Evolutionary conservation across 2,329 filamentous ascomycete species (phyloP), one percentile per base, ranked within the genome.

Genomic region (Sporothrix protearum): DNA sequence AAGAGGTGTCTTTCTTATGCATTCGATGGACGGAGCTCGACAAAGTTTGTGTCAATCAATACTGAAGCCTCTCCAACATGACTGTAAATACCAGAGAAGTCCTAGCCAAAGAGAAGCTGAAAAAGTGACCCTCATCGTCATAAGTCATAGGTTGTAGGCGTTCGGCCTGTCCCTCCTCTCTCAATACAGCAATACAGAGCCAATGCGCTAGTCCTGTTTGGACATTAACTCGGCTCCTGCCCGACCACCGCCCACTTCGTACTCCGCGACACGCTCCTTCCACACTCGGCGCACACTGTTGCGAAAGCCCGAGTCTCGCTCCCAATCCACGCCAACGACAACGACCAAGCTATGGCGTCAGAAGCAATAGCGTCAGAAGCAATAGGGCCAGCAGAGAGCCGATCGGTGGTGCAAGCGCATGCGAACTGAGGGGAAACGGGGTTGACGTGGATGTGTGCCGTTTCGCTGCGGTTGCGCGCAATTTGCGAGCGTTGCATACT

Each of bases 261-360:
- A n/a, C n/a, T n/a, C n/a, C 19, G 28, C 57, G 39, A 33, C 39
- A 45, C 55, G 7, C 55, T 57, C 19, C 14, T 63, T 45, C 45
- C 16, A 45, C 63, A 22, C 66, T 74, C 73, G 73, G 73, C 47
- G 36, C 36, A 14, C 61, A 55, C 30, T 74, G 42, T 55, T 42
- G 64, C 73, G 73, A 74, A 70, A 63, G 12, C 57, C 73, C 73
- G 73, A 74, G 67, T 28, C 19, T 39, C 53, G 45, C 45, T 42
- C 33, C 7, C 59, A 67, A 49, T 25, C 61, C 61, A 64, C 61
- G 12, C 39, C 39, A 45, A 45, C 8, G 19, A 28, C 66, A n/a
- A n/a, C n/a, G n/a, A n/a, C n/a, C n/a, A 64, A 36, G 36, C 66
- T 8, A 68, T 51, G 30, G 66, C 66, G 66, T 68, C 30, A 55